Evolutionary conservation across 345 rosid species (phyloP), one percentile per base, ranked within the genome.

Genomic region (Ricinus communis): DNA sequence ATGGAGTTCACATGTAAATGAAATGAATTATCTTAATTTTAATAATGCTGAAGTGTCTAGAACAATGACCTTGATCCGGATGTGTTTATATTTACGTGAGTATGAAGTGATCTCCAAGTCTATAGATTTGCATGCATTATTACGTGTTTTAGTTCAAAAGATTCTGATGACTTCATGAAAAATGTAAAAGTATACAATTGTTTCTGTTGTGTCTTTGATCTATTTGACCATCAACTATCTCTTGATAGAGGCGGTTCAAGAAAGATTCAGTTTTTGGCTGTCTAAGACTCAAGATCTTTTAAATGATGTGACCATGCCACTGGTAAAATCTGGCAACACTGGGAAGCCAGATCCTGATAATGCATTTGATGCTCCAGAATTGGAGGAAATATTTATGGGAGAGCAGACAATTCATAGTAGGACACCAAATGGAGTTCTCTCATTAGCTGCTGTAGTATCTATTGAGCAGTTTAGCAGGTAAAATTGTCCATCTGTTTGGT

Each of bases 381-480:
- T 88, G 85, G 90, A 87, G 77, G 92, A 90, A 41, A 84, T 90
- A 45, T 88, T 87, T 71, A 77, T 89, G 71, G 88, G 81, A 25
- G 97, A 95, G 58, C 92, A 82, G 83, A 90, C 97, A 1, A 74
- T 89, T 74, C 49, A 76, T n/a, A 74, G 90, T 22, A 74, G 80
- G 65, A 90, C 87, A 38, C 84, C 85, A 0, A 86, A 80, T 43
- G 93, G 97, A 50, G 47, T 72, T 74, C 90, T 95, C 54, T 92
- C 97, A 6, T 67, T 83, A 55, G 88, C 91, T 71, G 95, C 99
- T 71, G 78, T 87, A 43, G 81, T 90, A 65, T 91, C 97, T 63
- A 87, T 95, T 52, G 97, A 92, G 82, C 97, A 95, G 75, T 95
- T 95, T 85, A 88, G 99, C 87, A 91, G 99, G 99, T 92, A 83